Conservation (phyloP, 2,329 filamentous ascomycete genomes). For the Penicillium brevicompactum region DNA sequence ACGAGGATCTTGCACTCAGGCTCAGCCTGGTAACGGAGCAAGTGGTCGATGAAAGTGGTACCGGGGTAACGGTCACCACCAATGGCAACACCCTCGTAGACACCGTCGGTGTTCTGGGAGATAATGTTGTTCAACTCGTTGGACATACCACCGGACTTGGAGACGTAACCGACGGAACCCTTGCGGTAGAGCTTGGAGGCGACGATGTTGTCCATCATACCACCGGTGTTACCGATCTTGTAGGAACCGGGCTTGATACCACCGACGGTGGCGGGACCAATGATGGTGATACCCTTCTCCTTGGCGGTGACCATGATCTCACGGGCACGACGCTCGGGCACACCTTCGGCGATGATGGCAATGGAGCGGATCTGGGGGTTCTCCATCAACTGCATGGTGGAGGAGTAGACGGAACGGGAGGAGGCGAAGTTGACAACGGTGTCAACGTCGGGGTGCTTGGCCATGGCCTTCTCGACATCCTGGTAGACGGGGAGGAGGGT, state of each 20-base stretch:
- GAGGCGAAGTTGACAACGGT: slow-evolving; percentile 99
- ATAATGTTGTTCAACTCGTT: slow-evolving; percentile 99
- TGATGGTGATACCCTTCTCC: slow-evolving; percentile 99
- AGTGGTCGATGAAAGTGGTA: slow-evolving; percentile 98
- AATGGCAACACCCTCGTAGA: slow-evolving; percentile 98
- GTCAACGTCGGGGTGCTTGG: slow-evolving; percentile 96
- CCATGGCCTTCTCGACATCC: slow-evolving; percentile 84
- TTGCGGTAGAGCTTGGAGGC: slow-evolving; percentile 99
- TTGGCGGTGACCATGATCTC: slow-evolving; percentile 95
- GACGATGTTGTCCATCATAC: slow-evolving; percentile 99
- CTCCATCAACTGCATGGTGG: slow-evolving; percentile 98
- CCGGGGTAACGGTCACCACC: slow-evolving; percentile 98
- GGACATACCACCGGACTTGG: slow-evolving; percentile 99
- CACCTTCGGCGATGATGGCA: slow-evolving; percentile 99
- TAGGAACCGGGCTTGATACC: slow-evolving; percentile 99
- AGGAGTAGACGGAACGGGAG: slow-evolving; percentile 96
- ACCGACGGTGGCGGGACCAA: slow-evolving; percentile 96
- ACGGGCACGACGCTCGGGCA: slow-evolving; percentile 94
- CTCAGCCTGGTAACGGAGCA: slow-evolving; percentile 94
- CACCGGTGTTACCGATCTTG: slow-evolving; percentile 99
- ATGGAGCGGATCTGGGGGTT: slow-evolving; percentile 97
- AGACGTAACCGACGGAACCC: slow-evolving; percentile 98
- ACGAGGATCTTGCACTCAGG: slow-evolving; percentile 97
- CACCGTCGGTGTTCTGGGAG: slow-evolving; percentile 92
- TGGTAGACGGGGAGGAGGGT: slow-evolving; percentile 98